Base-by-base conservation (phyloP, 352 stramenopile genomes). In the Phytophthora citricola region DNA sequence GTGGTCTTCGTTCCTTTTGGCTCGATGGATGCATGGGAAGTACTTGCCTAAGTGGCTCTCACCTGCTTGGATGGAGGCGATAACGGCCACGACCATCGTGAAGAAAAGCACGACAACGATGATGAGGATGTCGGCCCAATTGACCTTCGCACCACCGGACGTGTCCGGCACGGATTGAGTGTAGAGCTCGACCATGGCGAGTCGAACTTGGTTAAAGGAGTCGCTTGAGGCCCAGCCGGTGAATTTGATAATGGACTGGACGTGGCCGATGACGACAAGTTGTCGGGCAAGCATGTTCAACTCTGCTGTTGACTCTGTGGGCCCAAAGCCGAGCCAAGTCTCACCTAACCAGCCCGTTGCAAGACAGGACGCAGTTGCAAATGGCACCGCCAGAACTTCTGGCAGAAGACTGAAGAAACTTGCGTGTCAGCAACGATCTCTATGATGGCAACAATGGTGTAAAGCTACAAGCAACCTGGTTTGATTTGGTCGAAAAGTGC, bases 1-100 rank as follows among this genome's bases (percentile, higher is more conserved):
- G 52, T 61, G 43, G 10, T 56, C 38, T 1, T 66, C 36, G 15
- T 54, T 46, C 3, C 46, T 49, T 53, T 75, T 66, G n/a, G 40
- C 43, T 50, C 41, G 70, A 34, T 73, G 62, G 51, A 81, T 65
- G 50, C 73, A 81, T 1, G 73, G 61, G 31, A 80, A 68, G 43
- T 73, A 78, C 36, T 78, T 75, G 54, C 51, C 55, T 39, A 81
- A 61, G 47, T 63, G 62, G 26, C 68, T 78, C 22, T 78, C 66
- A 11, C 70, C 66, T 29, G 73, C 70, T 69, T 81, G 69, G 34
- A 81, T 70, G 32, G 69, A 75, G 15, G 69, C 73, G 29, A 81
- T 47, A 44, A 75, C 54, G 14, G 63, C 73, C n/a, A 81, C 70
- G 27, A 73, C 52, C 65, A 81, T 73, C 14, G 66, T 76, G 46